These are phyloP conservation scores for Entomortierella chlamydospora DNA, from an alignment of 192 early-diverging fungal genomes.

Conservation along the genomic window DNA sequence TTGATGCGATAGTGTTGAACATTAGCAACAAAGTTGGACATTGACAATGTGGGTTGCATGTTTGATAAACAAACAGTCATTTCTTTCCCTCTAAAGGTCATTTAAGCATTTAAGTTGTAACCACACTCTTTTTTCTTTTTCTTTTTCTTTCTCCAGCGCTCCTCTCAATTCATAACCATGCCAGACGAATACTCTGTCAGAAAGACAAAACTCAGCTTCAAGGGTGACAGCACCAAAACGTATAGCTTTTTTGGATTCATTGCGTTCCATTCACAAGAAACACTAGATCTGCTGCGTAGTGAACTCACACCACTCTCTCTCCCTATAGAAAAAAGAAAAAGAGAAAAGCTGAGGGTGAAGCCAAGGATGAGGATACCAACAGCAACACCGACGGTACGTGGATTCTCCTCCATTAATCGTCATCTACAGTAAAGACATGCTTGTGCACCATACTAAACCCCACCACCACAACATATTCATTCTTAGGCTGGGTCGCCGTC, in stretches of 20 bases:
- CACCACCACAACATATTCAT: background rate
- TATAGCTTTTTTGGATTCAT: constrained; percentile 12
- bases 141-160: background rate
- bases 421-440: too few species aligned
- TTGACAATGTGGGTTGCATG: too few species aligned
- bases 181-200: constrained; percentile 54
- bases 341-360: constrained; percentile 59
- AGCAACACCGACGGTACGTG: constrained; percentile 47
- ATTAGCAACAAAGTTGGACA: background rate
- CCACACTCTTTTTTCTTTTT: background rate
- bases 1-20: constrained; percentile 8
- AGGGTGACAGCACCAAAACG: constrained; percentile 71
- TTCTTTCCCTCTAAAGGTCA: too few species aligned
- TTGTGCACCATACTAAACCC: too few species aligned
- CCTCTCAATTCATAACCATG: constrained; percentile 15
- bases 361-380: constrained; percentile 46
- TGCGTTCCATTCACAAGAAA: background rate
- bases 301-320: background rate
- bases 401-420: too few species aligned
- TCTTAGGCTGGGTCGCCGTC: constrained; percentile 73
- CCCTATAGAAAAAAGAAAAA: constrained; percentile 73
- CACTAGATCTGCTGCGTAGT: background rate
- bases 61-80: background rate
- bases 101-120: too few species aligned
- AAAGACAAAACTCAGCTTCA: constrained; percentile 68